Evolutionary conservation across 768 basidiomycete species (phyloP).

Genomic region (Agaricus sinodeliciosus): DNA sequence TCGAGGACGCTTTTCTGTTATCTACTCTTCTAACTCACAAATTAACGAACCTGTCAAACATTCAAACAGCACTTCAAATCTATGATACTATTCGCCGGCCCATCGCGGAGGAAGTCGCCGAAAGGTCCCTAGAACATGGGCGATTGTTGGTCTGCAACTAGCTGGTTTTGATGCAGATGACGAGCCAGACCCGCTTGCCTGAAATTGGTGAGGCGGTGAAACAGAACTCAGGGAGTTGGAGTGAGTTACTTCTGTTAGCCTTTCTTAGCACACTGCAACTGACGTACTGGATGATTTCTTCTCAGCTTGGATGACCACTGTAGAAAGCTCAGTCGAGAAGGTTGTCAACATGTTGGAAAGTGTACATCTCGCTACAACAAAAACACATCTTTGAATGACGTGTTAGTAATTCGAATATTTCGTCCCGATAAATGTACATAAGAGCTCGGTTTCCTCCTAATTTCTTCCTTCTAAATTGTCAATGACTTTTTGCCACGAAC

Average conservation of each 20-base stretch:
- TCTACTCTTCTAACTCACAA: constrained; percentile 30
- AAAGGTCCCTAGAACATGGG: constrained; percentile 22
- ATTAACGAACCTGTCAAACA: constrained; percentile 16
- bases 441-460: too few species aligned
- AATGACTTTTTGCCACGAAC: too few species aligned
- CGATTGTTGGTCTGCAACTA: constrained; percentile 19
- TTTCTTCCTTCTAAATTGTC: too few species aligned
- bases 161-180: constrained; percentile 16
- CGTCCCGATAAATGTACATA: too few species aligned
- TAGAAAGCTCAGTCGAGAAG: constrained; percentile 6
- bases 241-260: constrained; percentile 9
- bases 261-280: background rate
- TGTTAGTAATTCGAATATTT: too few species aligned
- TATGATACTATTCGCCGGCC: constrained; percentile 34
- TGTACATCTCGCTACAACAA: too few species aligned
- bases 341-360: constrained; percentile 10
- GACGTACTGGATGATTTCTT: background rate
- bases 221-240: constrained; percentile 25
- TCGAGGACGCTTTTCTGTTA: constrained; percentile 50
- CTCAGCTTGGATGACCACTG: constrained; percentile 13
- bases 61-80: constrained; percentile 24
- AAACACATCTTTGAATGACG: too few species aligned
- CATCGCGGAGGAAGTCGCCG: constrained; percentile 22
- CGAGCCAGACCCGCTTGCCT: constrained; percentile 14
- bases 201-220: constrained; percentile 23